Evolutionary conservation across 2,329 filamentous ascomycete species (phyloP), one percentile per base, ranked within the genome.

Genomic region (Fonsecaea erecta): DNA sequence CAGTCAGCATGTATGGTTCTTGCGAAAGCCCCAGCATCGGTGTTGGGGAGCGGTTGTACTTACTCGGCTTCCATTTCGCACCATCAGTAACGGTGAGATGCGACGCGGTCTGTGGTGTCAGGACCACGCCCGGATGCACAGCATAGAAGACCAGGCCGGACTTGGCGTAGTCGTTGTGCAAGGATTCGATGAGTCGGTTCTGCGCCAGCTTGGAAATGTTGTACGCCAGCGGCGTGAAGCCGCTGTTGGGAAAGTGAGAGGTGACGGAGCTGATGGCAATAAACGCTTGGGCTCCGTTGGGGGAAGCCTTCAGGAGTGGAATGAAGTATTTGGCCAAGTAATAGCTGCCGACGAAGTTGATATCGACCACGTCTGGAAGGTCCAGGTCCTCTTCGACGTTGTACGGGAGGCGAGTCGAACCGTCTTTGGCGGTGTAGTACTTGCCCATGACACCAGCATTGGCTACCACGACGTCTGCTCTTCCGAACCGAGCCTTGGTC

Each of bases 161-260:
- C 52, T 76, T 69, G 2, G 70, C 75, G 69, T 84, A 81, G 52
- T 86, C 85, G 0, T 73, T 73, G 43, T 77, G 75, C 8, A 84
- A 66, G 66, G 79, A 82, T 70, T 86, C 83, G 0, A 79, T 82
- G 52, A 86, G 76, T 11, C 82, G 76, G 16, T 80, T 70, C 28
- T 84, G 67, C 2, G 83, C 84, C 34, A 85, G 74, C 71, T 86
- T 86, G 40, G 75, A 77, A 1, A 77, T 77, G 62, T 80, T 76
- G 67, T 86, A 87, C 1, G 76, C 75, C 35, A 78, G 80, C 1
- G 74, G 70, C 26, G 57, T 32, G 57, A 60, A 60, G 4, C 79
- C 77, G 0, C 71, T 71, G 1, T 68, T 67, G 7, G 77, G 71
- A n/a, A 78, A 68, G 63, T 80, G 75, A 32, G 72, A 71, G 9